Base-by-base conservation (phyloP, 257 asterid genomes). In the Avicennia marina region DNA sequence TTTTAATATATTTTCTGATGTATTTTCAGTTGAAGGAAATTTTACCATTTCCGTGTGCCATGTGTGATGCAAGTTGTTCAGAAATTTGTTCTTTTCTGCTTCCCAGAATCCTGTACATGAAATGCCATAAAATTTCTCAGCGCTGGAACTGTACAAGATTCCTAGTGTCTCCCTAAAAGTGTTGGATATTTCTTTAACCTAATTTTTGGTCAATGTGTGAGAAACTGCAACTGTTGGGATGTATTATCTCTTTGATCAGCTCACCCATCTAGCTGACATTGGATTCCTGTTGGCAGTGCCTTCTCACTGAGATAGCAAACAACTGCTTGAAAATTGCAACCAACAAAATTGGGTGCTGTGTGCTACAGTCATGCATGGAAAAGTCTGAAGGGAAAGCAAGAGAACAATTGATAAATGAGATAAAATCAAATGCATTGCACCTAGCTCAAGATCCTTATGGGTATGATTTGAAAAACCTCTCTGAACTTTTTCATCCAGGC, bases 361-460 rank as follows among this genome's bases (percentile, higher is more conserved):
- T 86, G 60, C 60, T 90, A 33, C 95, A 87, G 27, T 41, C 70
- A n/a, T 82, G 90, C 12, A 66, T 86, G 32, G 95, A 78, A 11
- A 51, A 72, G 49, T 63, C 80, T 56, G 58, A n/a, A 11, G 90
- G 90, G 58, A 79, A 80, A 58, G 50, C 70, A n/a, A 73, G 71
- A 70, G 64, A 75, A 5, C 60, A 36, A 24, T 67, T 90, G 64
- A 60, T 90, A 7, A 5, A 31, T 1, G 75, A 73, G 68, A 82
- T 87, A 58, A 29, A 78, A 60, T 63, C 72, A 27, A 73, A 80
- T 48, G 82, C 81, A 46, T 50, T 78, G 5, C 72, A 51, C 46
- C 76, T 86, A 20, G 72, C 96, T 11, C 80, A 75, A 41, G 86
- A 84, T 77, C 90, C 78, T 45, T 87, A 62, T n/a, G 97, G 97